Evolutionary conservation across 2,329 filamentous ascomycete genomes (phyloP).

Genomic region (Lecanicillium sp.): DNA sequence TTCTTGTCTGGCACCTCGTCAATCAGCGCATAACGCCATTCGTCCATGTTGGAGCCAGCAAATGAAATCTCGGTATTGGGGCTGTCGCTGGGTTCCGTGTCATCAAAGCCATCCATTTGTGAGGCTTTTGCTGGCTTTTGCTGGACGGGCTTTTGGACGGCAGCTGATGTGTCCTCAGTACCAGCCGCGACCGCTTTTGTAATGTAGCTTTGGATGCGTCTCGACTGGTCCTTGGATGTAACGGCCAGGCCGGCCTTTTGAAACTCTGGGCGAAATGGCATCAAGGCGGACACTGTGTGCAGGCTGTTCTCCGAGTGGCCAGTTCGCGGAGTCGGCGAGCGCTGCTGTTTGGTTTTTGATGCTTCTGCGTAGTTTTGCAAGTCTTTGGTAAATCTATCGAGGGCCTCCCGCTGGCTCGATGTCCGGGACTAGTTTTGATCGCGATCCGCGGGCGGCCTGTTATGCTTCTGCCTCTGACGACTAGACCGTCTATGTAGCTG

Average conservation of each 20-base stretch:
- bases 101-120: slow-evolving; percentile 22
- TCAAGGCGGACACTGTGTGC: slow-evolving; percentile 43
- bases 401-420: slow-evolving; percentile 32
- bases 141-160: slow-evolving; percentile 2
- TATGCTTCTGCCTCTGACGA: slow-evolving; percentile 2
- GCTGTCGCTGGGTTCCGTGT: slow-evolving; percentile 14
- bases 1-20: slow-evolving; percentile 18
- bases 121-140: slow-evolving; percentile 7
- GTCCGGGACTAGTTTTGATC: slow-evolving; percentile 26
- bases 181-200: slow-evolving; percentile 10
- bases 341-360: slow-evolving; percentile 25
- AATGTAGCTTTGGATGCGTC: slow-evolving; percentile 15
- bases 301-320: slow-evolving; percentile 14
- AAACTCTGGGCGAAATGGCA: slow-evolving; percentile 48
- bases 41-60: slow-evolving; percentile 19
- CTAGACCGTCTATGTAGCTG: slow-evolving; percentile 1
- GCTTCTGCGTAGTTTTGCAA: slow-evolving; percentile 23
- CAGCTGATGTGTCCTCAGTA: slow-evolving; percentile 4
- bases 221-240: slow-evolving; percentile 41
- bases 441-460: neutral
- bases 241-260: slow-evolving; percentile 46
- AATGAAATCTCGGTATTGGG: slow-evolving; percentile 24
- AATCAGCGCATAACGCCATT: slow-evolving; percentile 25
- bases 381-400: slow-evolving; percentile 28
- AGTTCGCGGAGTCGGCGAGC: slow-evolving; percentile 12